A percentile compares a stretch with the other conserved stretches of the same genome.
phyloP scores from a whole-genome alignment of 176 grass and related monocot species.

The Ananas comosus region DNA sequence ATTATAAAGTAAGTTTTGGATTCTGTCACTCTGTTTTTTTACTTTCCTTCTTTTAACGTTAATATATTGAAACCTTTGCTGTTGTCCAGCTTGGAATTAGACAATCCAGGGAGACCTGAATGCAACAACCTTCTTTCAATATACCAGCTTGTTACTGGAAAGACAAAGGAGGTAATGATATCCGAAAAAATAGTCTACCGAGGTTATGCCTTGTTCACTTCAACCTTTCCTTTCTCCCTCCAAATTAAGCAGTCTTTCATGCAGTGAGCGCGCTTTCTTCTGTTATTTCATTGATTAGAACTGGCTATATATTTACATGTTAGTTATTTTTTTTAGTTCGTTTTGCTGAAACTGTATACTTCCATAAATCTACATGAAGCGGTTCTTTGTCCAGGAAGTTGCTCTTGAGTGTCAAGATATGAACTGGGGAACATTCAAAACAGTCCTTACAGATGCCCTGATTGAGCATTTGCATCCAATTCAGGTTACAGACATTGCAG shows the following conservation, averaged over 20 bases:
- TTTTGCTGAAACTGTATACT: background rate
- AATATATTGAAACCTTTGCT: background rate
- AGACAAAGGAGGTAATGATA: conserved; percentile 72
- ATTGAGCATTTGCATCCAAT: conserved; percentile 89
- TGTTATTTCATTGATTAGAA: background rate
- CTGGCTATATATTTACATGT: background rate
- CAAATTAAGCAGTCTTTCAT: background rate
- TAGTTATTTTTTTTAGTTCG: background rate
- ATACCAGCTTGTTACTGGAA: conserved; percentile 78
- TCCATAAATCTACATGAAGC: conserved; percentile 2
- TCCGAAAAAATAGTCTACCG: background rate
- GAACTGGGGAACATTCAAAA: conserved; percentile 95
- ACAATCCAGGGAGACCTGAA: conserved; percentile 87
- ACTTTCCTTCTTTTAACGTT: background rate
- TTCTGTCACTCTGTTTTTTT: background rate
- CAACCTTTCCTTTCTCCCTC: background rate
- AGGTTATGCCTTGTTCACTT: background rate
- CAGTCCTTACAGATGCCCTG: conserved; percentile 61
- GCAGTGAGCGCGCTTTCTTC: background rate
- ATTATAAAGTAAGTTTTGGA: too few species aligned
- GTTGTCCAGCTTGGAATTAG: conserved; percentile 65
- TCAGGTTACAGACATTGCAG: conserved; percentile 35
- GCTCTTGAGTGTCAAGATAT: conserved; percentile 66
- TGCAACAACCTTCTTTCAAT: conserved; percentile 93
- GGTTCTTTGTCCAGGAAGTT: conserved; percentile 58